Evolutionary conservation across 2,329 filamentous ascomycete species (phyloP).

Genomic region (Penicillium hordei): DNA sequence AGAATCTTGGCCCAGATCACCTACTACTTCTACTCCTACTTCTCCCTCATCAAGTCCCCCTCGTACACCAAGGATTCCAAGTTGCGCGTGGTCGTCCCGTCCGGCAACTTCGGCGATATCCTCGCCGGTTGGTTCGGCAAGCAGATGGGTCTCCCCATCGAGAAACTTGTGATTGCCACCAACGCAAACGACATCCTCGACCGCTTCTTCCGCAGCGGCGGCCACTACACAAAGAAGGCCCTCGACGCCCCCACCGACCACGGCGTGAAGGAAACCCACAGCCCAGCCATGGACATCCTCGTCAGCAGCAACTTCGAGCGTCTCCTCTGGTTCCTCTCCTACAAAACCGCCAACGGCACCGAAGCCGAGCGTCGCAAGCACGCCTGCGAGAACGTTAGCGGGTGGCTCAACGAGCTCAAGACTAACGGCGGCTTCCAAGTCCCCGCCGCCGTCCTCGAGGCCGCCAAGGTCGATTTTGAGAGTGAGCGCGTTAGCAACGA

Average conservation of each 20-base stretch:
- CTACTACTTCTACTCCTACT: constrained; percentile 97
- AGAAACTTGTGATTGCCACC: constrained; percentile 88
- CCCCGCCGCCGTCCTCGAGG: constrained; percentile 67
- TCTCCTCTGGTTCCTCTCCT: constrained; percentile 84
- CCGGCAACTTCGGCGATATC: constrained; percentile 96
- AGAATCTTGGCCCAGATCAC: constrained; percentile 94
- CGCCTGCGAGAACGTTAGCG: constrained; percentile 70
- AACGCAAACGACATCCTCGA: constrained; percentile 98
- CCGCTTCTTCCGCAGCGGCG: constrained; percentile 82
- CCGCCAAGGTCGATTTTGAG: constrained; percentile 72
- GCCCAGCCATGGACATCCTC: constrained; percentile 96
- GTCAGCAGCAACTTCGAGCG: constrained; percentile 97
- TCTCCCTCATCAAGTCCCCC: constrained; percentile 63
- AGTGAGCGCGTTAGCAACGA: constrained; percentile 68
- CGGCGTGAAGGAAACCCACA: constrained; percentile 73
- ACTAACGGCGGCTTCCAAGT: constrained; percentile 79
- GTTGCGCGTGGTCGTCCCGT: constrained; percentile 84
- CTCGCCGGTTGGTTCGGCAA: constrained; percentile 85
- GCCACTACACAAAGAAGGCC: constrained; percentile 82
- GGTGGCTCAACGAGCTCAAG: constrained; percentile 81
- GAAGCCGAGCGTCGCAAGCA: constrained; percentile 49
- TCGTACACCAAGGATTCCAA: constrained; percentile 57
- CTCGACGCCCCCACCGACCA: constrained; percentile 32
- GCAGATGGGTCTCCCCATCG: constrained; percentile 81
- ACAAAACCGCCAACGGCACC: constrained; percentile 59